Conservation (phyloP, 2,329 filamentous ascomycete species). For the Paracorniculantispora psalliotae region DNA sequence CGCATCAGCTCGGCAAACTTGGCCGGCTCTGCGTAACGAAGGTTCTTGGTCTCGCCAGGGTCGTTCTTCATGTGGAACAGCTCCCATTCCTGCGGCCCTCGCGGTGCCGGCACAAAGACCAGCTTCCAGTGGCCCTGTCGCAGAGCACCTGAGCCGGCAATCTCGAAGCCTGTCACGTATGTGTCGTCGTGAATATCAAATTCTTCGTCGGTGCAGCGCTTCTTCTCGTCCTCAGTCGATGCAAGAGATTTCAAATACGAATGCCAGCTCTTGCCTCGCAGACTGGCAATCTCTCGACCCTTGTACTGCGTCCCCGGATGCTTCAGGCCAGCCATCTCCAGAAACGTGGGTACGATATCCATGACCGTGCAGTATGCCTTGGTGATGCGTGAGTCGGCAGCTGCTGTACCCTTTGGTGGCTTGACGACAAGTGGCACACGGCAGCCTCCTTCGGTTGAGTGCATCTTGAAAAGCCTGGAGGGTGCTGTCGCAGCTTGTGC, state of each 20-base stretch:
- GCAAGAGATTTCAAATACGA: background rate
- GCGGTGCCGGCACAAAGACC: constrained; percentile 23
- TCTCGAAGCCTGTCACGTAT: constrained; percentile 28
- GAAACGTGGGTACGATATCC: constrained; percentile 37
- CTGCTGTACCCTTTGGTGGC: background rate
- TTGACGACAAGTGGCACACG: constrained; percentile 46
- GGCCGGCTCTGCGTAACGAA: constrained; percentile 19
- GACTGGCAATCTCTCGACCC: constrained; percentile 42
- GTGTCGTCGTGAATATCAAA: constrained; percentile 27
- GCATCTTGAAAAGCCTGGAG: constrained; percentile 34
- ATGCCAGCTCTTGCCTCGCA: constrained; percentile 37
- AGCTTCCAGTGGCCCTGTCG: constrained; percentile 32
- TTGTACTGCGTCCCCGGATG: constrained; percentile 31
- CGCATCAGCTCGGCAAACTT: constrained; percentile 25
- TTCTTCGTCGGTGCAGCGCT: background rate
- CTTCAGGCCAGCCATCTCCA: constrained; percentile 37
- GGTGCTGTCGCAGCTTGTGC: constrained; percentile 36
- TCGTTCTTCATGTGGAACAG: constrained; percentile 26
- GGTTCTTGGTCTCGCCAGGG: constrained; percentile 25
- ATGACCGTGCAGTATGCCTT: constrained; percentile 35
- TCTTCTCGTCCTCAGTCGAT: background rate
- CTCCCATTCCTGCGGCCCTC: constrained; percentile 24
- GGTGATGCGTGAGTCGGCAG: background rate
- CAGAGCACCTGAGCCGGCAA: constrained; percentile 28
- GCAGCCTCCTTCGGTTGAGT: constrained; percentile 44